Evolutionary conservation across 2,329 filamentous ascomycete genomes (phyloP), one percentile per base, ranked within the genome.

Genomic region (Pyricularia grisea): DNA sequence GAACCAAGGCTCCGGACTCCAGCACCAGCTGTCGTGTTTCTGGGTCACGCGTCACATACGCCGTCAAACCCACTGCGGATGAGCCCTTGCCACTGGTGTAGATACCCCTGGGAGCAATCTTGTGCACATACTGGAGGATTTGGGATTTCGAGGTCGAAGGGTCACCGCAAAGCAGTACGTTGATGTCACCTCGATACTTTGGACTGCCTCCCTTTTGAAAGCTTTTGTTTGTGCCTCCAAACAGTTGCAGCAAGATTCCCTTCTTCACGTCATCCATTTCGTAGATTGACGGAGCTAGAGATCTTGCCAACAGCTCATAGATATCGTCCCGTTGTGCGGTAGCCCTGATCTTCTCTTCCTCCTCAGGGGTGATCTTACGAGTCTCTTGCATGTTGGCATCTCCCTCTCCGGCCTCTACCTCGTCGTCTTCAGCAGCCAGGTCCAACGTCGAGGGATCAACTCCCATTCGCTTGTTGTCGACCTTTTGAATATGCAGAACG

Each of bases 181-280:
- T 99, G 82, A 99, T 97, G 79, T 99, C 95, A 71, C 95, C 95
- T 82, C 95, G 88, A 78, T 99, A 99, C 74, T 91, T 94, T 7
- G 95, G 95, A 76, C 92, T 97, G 70, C 94, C 95, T 69, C 95
- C 95, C 79, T 97, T 98, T 70, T 97, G 88, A 78, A 99, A 99
- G 0, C 92, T 92, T 81, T 99, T 99, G 83, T 99, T 99, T 42
- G 95, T 97, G 69, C 95, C 95, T 55, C 95, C 94, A 77, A 99
- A 99, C 60, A 99, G 87, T 76, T 99, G 95, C 4, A 99, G 88
- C 12, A 99, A 84, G 71, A 99, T 97, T 12, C 95, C 95, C 81
- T 99, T 99, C 84, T 99, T 99, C 66, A 98, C 93, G 75, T 99
- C 95, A 73, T 99, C 95, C 89, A 97, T 92, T 79, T 99, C 95